Evolutionary conservation across 2,329 filamentous ascomycete species (phyloP), one percentile per base, ranked within the genome.

Genomic region (Ascochyta lentis): DNA sequence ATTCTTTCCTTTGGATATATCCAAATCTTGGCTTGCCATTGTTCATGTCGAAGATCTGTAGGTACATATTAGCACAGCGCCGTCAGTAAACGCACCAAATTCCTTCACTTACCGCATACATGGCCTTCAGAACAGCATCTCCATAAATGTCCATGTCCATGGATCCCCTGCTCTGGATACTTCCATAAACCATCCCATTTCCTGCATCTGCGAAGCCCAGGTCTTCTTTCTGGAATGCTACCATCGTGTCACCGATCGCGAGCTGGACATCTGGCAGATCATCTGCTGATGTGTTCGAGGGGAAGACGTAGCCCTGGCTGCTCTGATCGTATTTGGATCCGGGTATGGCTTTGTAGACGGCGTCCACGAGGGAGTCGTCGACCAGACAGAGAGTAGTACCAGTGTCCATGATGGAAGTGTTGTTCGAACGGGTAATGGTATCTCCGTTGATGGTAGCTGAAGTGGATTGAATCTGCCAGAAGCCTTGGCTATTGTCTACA

Each of bases 361-460:
- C 80, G 0, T 75, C 65, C 56, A 85, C 81, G 49, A 87, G 77
- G n/a, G 67, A 59, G 56, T 80, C 74, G 12, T 84, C 83, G 9
- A 88, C 73, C 44, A 89, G 78, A 49, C 88, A 75, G 26, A 90
- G 84, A 0, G 86, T 87, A 37, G 88, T 89, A 37, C 88, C 88
- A 1, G 88, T 90, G 74, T 90, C 88, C 68, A 85, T 85, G 71
- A 86, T 81, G 44, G 77, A 69, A 39, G 73, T 64, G 38, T 76
- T 69, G n/a, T 37, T 31, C 4, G 54, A 58, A 5, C 66, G 59
- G 19, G 37, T 47, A 42, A 79, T 74, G 67, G 76, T 65, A 12
- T 64, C 35, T 16, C 70, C 70, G 49, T 74, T 71, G 49, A 84
- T 85, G 41, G 86, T 70, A 23, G 77, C 77, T 29, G 82, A 83